Percentiles rank a stretch among this genome's conserved stretches.
Conservation (phyloP, 108 stramenopile genomes). For the Schizochytrium sp. region DNA sequence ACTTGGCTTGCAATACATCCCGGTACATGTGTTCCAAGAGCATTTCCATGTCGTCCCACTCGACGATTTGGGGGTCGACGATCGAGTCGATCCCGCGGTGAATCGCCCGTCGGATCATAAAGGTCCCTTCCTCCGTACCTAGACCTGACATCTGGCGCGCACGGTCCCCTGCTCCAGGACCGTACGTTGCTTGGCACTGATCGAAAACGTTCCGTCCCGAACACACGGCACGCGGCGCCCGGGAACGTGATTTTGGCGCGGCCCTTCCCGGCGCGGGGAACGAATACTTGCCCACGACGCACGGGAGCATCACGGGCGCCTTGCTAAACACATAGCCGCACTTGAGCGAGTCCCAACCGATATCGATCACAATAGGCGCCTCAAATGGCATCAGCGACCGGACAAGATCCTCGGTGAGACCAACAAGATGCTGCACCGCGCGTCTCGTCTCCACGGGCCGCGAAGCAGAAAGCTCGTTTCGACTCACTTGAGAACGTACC, state of each 20-base stretch:
- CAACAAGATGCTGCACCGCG: background rate
- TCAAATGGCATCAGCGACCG: background rate
- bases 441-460: background rate
- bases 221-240: background rate
- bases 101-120: background rate
- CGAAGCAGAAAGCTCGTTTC: background rate
- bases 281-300: background rate
- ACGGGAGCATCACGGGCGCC: background rate
- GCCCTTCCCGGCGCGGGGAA: too few relatives aligned
- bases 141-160: too few relatives aligned
- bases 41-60: constrained; percentile 7
- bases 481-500: background rate
- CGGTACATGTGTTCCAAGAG: background rate
- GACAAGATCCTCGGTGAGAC: background rate
- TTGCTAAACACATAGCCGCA: constrained; percentile 5
- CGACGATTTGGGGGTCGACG: background rate
- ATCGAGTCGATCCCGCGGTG: background rate
- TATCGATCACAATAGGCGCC: background rate
- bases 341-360: background rate
- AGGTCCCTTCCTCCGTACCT: background rate
- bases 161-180: too few relatives aligned
- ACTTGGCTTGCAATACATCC: background rate
- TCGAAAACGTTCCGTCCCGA: background rate
- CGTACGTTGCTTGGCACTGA: background rate
- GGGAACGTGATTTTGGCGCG: background rate